Conservation (phyloP, 306 rosid genomes). For the Notholithocarpus densiflorus region DNA sequence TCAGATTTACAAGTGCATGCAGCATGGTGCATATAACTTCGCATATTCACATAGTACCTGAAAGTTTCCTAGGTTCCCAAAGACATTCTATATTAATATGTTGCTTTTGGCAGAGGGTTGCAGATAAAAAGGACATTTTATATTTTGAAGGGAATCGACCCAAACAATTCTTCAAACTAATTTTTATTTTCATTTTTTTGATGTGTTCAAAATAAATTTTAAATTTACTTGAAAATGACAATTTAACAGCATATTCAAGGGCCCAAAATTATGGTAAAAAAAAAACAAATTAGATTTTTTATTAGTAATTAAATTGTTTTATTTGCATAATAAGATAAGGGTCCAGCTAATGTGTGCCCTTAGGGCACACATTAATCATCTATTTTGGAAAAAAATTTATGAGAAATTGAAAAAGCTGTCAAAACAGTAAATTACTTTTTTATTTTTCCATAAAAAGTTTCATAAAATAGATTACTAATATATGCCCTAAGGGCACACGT, state of each 20-base stretch:
- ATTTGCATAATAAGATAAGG: background rate
- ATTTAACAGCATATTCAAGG: background rate
- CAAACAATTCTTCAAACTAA: background rate
- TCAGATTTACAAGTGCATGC: no score
- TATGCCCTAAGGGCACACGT: no score
- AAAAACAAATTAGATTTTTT: background rate
- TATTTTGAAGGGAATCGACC: background rate
- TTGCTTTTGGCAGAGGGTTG: background rate
- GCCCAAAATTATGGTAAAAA: background rate
- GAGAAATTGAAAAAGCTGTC: no score
- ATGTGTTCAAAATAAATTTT: background rate
- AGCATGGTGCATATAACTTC: no score
- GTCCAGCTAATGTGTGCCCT: no score
- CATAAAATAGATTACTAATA: no score
- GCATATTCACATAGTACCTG: no score
- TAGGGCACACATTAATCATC: no score
- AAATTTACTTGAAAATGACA: background rate
- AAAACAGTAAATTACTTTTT: no score
- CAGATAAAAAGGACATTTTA: background rate
- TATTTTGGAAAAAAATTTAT: no score
- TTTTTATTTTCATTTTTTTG: no score
- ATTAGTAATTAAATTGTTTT: background rate
- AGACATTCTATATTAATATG: background rate
- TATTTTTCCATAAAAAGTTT: no score
- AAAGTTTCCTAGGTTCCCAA: background rate